A percentile compares a stretch with the other conserved stretches of the same genome.
These are phyloP conservation scores for Penicillium arizonense DNA, from an alignment of 495 filamentous ascomycete genomes.

Conservation along the genomic window DNA sequence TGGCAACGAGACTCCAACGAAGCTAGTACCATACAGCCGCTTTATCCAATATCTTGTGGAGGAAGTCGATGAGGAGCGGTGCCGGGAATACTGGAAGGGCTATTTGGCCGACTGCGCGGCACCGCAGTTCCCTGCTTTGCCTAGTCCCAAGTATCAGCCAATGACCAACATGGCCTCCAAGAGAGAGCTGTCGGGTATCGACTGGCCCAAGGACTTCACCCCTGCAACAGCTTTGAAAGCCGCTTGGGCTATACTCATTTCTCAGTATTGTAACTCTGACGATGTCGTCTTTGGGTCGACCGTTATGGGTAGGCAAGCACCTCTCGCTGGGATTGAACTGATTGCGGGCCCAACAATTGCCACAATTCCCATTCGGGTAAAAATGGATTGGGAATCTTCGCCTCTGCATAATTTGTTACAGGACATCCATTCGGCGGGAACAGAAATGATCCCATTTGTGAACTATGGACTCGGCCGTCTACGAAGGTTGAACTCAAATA, in stretches of 20 bases:
- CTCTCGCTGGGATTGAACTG: conserved; percentile 28
- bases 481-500: conserved; percentile 44
- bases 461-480: conserved; percentile 53
- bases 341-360: conserved; percentile 43
- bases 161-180: background rate
- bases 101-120: background rate
- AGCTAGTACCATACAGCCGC: too few relatives aligned
- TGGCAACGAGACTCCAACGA: background rate
- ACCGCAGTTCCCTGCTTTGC: background rate
- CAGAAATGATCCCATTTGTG: conserved; percentile 38
- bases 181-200: background rate
- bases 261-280: conserved; percentile 21
- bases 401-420: conserved; percentile 35
- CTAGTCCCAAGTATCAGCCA: background rate
- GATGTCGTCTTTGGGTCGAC: conserved; percentile 39
- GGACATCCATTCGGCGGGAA: conserved; percentile 32
- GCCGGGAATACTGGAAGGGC: background rate
- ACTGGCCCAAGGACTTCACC: conserved; percentile 21
- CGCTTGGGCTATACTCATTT: conserved; percentile 38
- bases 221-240: conserved; percentile 25
- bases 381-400: conserved; percentile 13
- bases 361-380: conserved; percentile 51
- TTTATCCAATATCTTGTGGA: conserved; percentile 8
- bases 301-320: conserved; percentile 33
- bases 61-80: background rate